Conservation (phyloP, 768 basidiomycete species). For the Trametes cinnabarina region DNA sequence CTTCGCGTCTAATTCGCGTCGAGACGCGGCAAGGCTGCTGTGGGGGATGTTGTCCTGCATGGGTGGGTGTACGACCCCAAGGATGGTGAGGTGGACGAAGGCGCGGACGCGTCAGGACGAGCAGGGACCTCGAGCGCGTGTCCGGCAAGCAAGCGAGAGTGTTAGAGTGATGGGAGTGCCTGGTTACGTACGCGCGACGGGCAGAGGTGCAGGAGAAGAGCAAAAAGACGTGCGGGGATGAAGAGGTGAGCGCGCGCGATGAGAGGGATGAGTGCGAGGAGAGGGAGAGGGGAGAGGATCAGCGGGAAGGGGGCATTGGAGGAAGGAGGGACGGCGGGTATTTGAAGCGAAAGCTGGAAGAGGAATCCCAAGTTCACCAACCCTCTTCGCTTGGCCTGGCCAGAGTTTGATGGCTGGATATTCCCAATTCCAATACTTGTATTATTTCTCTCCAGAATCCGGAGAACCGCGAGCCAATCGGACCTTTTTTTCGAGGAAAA, state of each 20-base stretch:
- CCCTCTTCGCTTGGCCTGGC: constrained; percentile 4
- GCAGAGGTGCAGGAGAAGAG: background rate
- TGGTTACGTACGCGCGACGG: constrained; percentile 2
- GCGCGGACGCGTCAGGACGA: background rate
- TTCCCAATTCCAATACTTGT: no score
- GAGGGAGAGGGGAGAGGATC: constrained; percentile 8
- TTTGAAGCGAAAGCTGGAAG: constrained; percentile 14
- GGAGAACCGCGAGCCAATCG: no score
- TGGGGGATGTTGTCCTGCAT: constrained; percentile 13
- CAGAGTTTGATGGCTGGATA: no score
- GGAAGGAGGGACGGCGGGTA: constrained; percentile 1
- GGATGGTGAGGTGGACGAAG: constrained; percentile 1
- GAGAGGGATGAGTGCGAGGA: background rate
- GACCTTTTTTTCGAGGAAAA: no score
- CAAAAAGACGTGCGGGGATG: background rate
- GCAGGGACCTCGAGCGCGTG: constrained; percentile 8
- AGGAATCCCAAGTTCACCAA: background rate
- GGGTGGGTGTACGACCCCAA: constrained; percentile 1
- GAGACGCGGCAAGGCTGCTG: constrained; percentile 9
- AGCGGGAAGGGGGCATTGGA: constrained; percentile 12
- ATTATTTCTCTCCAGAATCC: no score
- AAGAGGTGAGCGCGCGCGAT: background rate
- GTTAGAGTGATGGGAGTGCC: constrained; percentile 4
- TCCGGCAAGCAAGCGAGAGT: constrained; percentile 9
- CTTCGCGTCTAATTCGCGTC: constrained; percentile 21